Percentiles rank a stretch among this genome's conserved stretches.
Evolutionary conservation across 352 stramenopile species (phyloP).

Genomic region (Pythium coloratum): DNA sequence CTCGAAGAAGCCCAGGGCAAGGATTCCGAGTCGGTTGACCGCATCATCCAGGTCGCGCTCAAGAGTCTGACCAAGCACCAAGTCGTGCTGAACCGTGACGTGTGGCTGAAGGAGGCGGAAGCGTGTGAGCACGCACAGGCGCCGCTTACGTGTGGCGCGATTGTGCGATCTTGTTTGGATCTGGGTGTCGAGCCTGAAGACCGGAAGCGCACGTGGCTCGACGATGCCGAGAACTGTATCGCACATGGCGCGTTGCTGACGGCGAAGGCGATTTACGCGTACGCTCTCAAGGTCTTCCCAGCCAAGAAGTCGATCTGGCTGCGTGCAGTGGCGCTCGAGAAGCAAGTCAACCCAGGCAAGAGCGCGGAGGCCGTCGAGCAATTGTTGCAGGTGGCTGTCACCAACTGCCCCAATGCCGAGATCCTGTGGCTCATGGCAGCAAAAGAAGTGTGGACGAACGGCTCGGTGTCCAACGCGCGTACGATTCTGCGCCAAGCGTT

Average conservation of each 20-base stretch:
- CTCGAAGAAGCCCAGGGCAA: constrained; percentile 98
- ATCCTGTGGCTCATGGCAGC: constrained; percentile 98
- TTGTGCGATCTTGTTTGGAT: constrained; percentile 93
- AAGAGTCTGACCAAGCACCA: constrained; percentile 90
- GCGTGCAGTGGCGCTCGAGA: constrained; percentile 95
- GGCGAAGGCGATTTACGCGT: constrained; percentile 93
- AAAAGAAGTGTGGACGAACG: constrained; percentile 96
- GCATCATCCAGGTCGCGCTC: constrained; percentile 79
- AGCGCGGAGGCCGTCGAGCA: constrained; percentile 77
- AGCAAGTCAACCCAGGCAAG: constrained; percentile 87
- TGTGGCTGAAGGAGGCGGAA: constrained; percentile 97
- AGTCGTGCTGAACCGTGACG: constrained; percentile 92
- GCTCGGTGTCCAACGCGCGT: constrained; percentile 92
- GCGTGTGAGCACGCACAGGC: constrained; percentile 90
- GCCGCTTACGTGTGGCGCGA: constrained; percentile 93
- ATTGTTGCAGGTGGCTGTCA: constrained; percentile 93
- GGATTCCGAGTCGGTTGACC: constrained; percentile 80
- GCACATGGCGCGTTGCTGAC: constrained; percentile 86
- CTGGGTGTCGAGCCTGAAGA: constrained; percentile 97
- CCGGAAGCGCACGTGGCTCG: constrained; percentile 95
- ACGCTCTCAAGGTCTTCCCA: constrained; percentile 88
- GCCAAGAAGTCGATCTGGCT: constrained; percentile 96
- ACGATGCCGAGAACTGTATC: constrained; percentile 94
- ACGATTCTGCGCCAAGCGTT: constrained; percentile 96
- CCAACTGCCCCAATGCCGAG: constrained; percentile 92